Base-by-base conservation (phyloP, 805 yeast genomes). In the Danielia oregonensis region DNA sequence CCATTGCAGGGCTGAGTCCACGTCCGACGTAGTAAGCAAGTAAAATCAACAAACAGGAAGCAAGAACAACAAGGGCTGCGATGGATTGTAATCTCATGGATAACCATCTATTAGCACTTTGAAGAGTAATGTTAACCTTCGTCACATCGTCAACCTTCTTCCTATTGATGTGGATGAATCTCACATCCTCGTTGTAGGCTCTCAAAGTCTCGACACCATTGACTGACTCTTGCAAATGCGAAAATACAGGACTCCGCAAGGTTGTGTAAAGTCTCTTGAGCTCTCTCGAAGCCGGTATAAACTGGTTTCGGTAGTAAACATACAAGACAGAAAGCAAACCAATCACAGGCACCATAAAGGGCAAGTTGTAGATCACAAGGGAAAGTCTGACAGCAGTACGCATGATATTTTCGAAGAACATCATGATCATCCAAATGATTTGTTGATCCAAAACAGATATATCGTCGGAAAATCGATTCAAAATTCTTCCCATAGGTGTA, bases 401-500 rank as follows among this genome's bases (percentile, higher is more conserved):
- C 13, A 57, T 38, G 16, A 40, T 23, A 21, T 48, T 44, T 5
- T 53, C 43, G 22, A 49, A 46, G 35, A 61, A 53, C 19, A 42
- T 43, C 17, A 51, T 49, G 17, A 62, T 43, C 12, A 52, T 40
- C 66, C 68, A 63, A 17, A 60, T 49, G 8, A 63, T 44, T 26
- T 53, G 56, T 35, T 52, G 51, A 40, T 65, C 69, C 32, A 63
- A 51, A 3, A 46, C 48, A 29, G 50, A 49, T 5, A 63, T 58
- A 41, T 64, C 70, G 21, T 63, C 66, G 5, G 69, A 46, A 35
- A 64, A 64, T 39, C 69, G 48, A 37, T 64, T 64, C 49, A 64
- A 51, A 22, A 64, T 57, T 42, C 68, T 43, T 3, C 69, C 70
- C 18, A 61, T 49, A 2, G 70, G 70, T 1, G 70, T 64, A 13